Percentiles rank a stretch among this genome's conserved stretches.
These are phyloP conservation scores for Trametes hirsuta DNA, from an alignment of 1,284 basidiomycete genomes.

Conservation along the genomic window DNA sequence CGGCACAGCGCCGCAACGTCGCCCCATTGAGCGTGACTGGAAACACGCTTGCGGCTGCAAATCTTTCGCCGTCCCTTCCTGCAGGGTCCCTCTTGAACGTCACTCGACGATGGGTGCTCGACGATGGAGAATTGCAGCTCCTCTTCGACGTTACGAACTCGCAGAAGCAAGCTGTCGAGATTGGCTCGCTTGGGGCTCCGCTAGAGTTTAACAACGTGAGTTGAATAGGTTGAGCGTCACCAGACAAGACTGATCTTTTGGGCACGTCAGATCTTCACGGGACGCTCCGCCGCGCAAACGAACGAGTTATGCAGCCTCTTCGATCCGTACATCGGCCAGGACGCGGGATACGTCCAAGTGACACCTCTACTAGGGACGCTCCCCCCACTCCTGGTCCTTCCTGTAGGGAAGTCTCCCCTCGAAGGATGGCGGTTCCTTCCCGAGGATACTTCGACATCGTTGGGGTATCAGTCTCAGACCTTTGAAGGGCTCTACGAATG, in stretches of 20 bases:
- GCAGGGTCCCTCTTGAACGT: slow-evolving; percentile 50
- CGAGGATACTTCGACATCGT: slow-evolving; percentile 48
- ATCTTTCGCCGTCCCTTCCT: slow-evolving; percentile 53
- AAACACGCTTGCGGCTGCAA: slow-evolving; percentile 50
- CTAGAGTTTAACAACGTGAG: slow-evolving; percentile 61
- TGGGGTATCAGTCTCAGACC: slow-evolving; percentile 61
- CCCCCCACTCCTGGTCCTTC: slow-evolving; percentile 54
- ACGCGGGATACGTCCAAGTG: slow-evolving; percentile 56
- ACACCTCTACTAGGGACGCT: slow-evolving; percentile 59
- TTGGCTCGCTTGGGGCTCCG: slow-evolving; percentile 56
- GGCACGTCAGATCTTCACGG: slow-evolving; percentile 53
- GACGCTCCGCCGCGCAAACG: slow-evolving; percentile 52
- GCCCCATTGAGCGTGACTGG: slow-evolving; percentile 44
- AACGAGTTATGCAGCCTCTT: slow-evolving; percentile 58
- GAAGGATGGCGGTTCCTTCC: slow-evolving; percentile 64
- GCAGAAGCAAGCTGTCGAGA: slow-evolving; percentile 51
- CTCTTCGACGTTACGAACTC: slow-evolving; percentile 56
- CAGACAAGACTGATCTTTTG: neutral
- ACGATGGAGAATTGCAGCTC: slow-evolving; percentile 47
- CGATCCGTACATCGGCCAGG: slow-evolving; percentile 61
- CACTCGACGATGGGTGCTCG: slow-evolving; percentile 54
- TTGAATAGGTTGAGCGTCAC: neutral
- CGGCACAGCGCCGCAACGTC: slow-evolving; percentile 47
- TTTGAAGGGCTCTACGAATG: slow-evolving; percentile 65
- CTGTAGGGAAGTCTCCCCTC: slow-evolving; percentile 51